A percentile compares a stretch with the other conserved stretches of the same genome.
These are phyloP conservation scores for Penicillium coffeae DNA, from an alignment of 495 filamentous ascomycete genomes.

Conservation along the genomic window DNA sequence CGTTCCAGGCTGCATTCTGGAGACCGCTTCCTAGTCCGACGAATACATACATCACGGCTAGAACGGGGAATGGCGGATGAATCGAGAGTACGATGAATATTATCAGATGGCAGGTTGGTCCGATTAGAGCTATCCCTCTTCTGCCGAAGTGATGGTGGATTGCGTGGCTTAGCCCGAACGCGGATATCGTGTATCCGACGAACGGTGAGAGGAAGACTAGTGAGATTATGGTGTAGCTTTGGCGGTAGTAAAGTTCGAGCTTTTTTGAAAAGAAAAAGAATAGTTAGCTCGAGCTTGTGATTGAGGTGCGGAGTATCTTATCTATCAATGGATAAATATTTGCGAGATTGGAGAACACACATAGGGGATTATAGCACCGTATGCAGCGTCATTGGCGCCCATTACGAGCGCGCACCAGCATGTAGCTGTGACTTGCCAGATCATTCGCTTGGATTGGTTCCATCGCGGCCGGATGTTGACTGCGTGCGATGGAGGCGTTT, in stretches of 20 bases:
- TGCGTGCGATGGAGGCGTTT: constrained; percentile 12
- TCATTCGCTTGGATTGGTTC: constrained; percentile 22
- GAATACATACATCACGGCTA: constrained; percentile 51
- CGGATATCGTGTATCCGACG: constrained; percentile 50
- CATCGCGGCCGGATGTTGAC: constrained; percentile 16
- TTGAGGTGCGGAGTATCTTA: no score
- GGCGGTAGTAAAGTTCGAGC: constrained; percentile 53
- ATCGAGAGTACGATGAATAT: constrained; percentile 52
- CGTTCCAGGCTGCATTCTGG: constrained; percentile 58
- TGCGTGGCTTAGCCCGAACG: constrained; percentile 45
- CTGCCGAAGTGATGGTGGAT: constrained; percentile 61
- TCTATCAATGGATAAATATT: no score
- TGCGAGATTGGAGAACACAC: no score
- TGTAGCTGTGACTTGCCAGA: constrained; percentile 18
- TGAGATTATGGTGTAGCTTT: constrained; percentile 51
- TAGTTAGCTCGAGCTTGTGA: no score
- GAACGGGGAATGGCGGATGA: constrained; percentile 55
- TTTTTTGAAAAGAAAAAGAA: no score
- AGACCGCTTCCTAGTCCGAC: constrained; percentile 56
- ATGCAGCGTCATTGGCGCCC: constrained; percentile 72
- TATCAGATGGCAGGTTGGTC: constrained; percentile 56
- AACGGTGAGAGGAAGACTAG: constrained; percentile 59
- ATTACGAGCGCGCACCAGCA: constrained; percentile 48
- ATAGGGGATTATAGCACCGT: constrained; percentile 56
- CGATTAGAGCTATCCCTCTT: constrained; percentile 65